Evolutionary conservation across 108 stramenopile species (phyloP).

Genomic region (Stephanodiscus minutulus): DNA sequence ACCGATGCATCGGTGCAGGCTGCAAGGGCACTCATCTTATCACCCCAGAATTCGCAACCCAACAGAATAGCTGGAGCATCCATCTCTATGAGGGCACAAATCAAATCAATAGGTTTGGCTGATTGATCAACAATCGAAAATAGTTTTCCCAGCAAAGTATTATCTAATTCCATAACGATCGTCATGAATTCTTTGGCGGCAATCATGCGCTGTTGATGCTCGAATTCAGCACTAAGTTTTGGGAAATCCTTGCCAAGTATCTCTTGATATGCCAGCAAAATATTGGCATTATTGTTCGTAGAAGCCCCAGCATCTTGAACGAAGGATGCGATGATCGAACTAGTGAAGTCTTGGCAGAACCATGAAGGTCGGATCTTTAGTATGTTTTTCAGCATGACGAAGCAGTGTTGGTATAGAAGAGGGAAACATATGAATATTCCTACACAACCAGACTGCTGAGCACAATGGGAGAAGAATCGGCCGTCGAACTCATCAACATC

Average conservation of each 20-base stretch:
- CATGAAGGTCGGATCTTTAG: slow-evolving; percentile 39
- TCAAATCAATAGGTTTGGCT: slow-evolving; percentile 12
- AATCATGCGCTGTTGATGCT: slow-evolving; percentile 40
- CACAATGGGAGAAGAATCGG: slow-evolving; percentile 27
- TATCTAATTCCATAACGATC: slow-evolving; percentile 22
- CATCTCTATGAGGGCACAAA: slow-evolving; percentile 50
- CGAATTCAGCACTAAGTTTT: slow-evolving; percentile 42
- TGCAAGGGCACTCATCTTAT: slow-evolving; percentile 30
- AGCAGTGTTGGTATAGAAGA: slow-evolving; percentile 32
- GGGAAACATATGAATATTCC: slow-evolving; percentile 21
- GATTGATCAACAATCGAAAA: slow-evolving; percentile 43
- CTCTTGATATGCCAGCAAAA: slow-evolving; percentile 48
- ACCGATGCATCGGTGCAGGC: slow-evolving; percentile 44
- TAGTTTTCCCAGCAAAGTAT: slow-evolving; percentile 31
- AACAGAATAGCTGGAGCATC: slow-evolving; percentile 49
- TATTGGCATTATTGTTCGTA: slow-evolving; percentile 1
- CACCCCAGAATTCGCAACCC: slow-evolving; percentile 65
- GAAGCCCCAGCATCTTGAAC: slow-evolving; percentile 15
- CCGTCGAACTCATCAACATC: slow-evolving; percentile 61
- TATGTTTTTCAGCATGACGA: slow-evolving; percentile 27
- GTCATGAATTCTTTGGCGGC: slow-evolving; percentile 65
- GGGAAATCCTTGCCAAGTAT: slow-evolving; percentile 57
- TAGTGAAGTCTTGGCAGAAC: slow-evolving; percentile 29
- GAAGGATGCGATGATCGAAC: slow-evolving; percentile 27
- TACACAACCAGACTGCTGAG: slow-evolving; percentile 20